Evolutionary conservation across 2,329 filamentous ascomycete genomes (phyloP), one percentile per base, ranked within the genome.

Genomic region (Grosmannia penicillata): DNA sequence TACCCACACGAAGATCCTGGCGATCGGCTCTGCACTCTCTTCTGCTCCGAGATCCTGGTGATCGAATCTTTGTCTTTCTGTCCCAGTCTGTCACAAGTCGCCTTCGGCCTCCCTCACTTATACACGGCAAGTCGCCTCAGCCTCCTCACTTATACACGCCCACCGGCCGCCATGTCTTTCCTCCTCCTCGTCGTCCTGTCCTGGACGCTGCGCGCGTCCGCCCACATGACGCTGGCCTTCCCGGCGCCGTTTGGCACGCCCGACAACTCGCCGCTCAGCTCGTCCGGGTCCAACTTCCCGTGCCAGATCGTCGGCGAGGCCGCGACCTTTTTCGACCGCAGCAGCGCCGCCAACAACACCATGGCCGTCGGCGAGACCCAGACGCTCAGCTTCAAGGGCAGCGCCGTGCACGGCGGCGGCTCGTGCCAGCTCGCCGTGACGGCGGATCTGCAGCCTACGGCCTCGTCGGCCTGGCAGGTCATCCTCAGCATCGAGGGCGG

Each of bases 261-360:
- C 4, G 45, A 45, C 31, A 47, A 37, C 33, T 44, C 44, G 13
- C 45, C 45, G 8, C 44, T 49, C 18, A 39, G 15, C 41, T 42
- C 45, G 13, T 36, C 41, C 25, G 43, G 44, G 17, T 30, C 39
- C 43, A 45, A 46, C 40, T 49, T 41, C 38, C 47, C 47, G n/a
- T 49, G 47, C 43, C 42, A 49, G 43, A 56, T 46, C 17, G 27
- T 66, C 34, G 62, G 46, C 19, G 68, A 14, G 10, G 47, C 1
- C 60, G 59, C 1, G 56, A 56, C 37, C 66, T 46, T 58, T 37
- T 69, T 69, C 43, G 31, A 24, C 33, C 26, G 35, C 15, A 30
- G 33, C 10, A 8, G 27, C 1, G 37, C 42, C 4, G 10, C 42
- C 40, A 45, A 42, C 40, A 47, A 47, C 42, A 48, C 41, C 25